Conservation (phyloP, 176 grass and related monocot genomes). For the Coix lacrymajobi region DNA sequence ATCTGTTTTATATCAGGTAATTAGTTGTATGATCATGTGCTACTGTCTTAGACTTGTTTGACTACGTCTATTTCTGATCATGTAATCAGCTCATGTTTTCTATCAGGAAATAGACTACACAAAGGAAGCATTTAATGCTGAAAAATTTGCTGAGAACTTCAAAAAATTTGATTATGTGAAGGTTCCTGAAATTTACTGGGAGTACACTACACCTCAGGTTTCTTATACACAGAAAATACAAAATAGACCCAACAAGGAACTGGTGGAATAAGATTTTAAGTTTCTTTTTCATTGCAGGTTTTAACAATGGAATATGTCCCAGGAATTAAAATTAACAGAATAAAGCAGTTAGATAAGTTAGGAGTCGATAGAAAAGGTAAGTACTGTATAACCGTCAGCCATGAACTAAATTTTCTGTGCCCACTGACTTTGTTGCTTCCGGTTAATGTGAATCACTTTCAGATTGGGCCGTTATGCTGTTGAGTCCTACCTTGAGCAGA, state of each 20-base stretch:
- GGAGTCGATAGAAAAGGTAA: slow-evolving; percentile 93
- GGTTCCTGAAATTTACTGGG: slow-evolving; percentile 85
- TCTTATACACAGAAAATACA: slow-evolving; percentile 22
- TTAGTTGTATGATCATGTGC: neutral
- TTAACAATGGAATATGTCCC: slow-evolving; percentile 99
- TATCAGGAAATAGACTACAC: slow-evolving; percentile 99
- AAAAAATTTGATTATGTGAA: slow-evolving; percentile 85
- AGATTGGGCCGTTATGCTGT: slow-evolving; percentile 96
- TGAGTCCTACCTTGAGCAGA: slow-evolving; percentile 97
- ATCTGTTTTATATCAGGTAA: slow-evolving; percentile 85
- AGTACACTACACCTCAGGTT: slow-evolving; percentile 97
- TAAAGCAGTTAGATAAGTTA: slow-evolving; percentile 95
- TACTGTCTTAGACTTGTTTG: neutral
- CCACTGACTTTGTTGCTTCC: slow-evolving; percentile 26
- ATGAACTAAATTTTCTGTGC: slow-evolving; percentile 10
- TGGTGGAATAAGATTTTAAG: neutral
- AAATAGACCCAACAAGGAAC: slow-evolving; percentile 21
- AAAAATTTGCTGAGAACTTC: slow-evolving; percentile 88
- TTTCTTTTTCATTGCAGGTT: slow-evolving; percentile 48
- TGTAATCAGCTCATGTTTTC: slow-evolving; percentile 14
- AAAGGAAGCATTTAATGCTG: slow-evolving; percentile 96
- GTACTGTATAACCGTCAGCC: neutral
- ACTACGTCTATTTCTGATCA: neutral
- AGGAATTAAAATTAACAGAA: slow-evolving; percentile 99
- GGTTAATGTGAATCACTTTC: slow-evolving; percentile 18